These are phyloP conservation scores for Acorus gramineus DNA, from an alignment of 106 monocot species.

Conservation along the genomic window DNA sequence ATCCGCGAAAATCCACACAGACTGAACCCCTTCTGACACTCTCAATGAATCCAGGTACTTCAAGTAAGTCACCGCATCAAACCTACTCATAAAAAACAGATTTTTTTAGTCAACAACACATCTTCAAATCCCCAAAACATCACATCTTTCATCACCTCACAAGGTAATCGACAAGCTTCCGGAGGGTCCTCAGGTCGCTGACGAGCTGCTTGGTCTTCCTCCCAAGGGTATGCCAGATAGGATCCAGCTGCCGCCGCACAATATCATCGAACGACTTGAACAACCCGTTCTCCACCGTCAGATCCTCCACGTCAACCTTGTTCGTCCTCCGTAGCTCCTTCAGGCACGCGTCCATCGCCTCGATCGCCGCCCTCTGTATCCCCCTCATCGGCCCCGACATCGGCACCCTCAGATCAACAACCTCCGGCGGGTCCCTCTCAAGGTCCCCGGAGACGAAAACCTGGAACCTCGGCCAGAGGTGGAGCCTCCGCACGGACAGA, in stretches of 20 bases:
- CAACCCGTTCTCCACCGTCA: conserved; percentile 87
- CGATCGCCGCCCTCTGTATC: conserved; percentile 68
- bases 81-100: conserved; percentile 27
- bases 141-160: conserved; percentile 39
- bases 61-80: conserved; percentile 94
- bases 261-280: conserved; percentile 99
- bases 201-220: conserved; percentile 97
- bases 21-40: conserved; percentile 82
- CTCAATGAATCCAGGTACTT: conserved; percentile 92
- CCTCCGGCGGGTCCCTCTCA: conserved; percentile 69
- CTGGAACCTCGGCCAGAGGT: conserved; percentile 91
- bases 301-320: conserved; percentile 95
- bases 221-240: conserved; percentile 91
- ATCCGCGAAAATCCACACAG: conserved; percentile 95
- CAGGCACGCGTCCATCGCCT: conserved; percentile 87
- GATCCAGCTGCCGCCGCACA: conserved; percentile 87
- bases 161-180: conserved; percentile 93
- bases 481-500: conserved; percentile 56
- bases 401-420: conserved; percentile 74
- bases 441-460: conserved; percentile 72
- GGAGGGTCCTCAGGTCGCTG: conserved; percentile 70
- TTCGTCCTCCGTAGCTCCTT: conserved; percentile 89
- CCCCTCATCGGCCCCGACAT: conserved; percentile 72
- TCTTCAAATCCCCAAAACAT: neutral
- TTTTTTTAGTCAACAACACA: neutral